phyloP scores from a whole-genome alignment of 1,284 basidiomycete species.

The Macrocystidia cucumis region DNA sequence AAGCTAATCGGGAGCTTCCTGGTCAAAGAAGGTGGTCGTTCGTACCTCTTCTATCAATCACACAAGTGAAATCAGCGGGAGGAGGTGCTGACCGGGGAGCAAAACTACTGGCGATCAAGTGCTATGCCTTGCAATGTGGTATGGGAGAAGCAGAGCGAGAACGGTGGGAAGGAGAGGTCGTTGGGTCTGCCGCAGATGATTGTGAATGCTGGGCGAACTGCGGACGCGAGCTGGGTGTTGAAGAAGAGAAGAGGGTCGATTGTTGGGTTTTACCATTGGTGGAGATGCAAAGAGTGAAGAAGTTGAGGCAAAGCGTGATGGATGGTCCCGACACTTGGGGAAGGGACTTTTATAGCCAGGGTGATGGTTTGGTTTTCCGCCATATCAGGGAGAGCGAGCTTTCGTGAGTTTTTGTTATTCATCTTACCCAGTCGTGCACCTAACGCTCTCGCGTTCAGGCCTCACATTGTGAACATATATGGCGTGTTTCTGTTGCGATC shows the following conservation, averaged over 20 bases:
- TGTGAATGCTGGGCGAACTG: constrained; percentile 21
- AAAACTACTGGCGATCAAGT: constrained; percentile 67
- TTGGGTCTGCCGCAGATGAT: constrained; percentile 47
- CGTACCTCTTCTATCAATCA: constrained; percentile 47
- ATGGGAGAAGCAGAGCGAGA: constrained; percentile 74
- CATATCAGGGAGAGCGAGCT: no score
- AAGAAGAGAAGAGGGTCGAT: constrained; percentile 34
- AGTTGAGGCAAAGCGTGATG: constrained; percentile 42
- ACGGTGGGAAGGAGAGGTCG: constrained; percentile 49
- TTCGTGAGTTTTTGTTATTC: no score
- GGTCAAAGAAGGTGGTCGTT: constrained; percentile 58
- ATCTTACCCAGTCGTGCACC: no score
- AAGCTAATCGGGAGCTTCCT: constrained; percentile 65
- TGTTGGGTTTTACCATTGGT: constrained; percentile 74
- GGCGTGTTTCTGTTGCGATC: constrained; percentile 55
- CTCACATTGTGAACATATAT: constrained; percentile 49
- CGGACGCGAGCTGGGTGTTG: constrained; percentile 10
- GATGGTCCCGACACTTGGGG: no score
- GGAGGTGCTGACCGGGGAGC: constrained; percentile 60
- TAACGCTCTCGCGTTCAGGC: constrained; percentile 35
- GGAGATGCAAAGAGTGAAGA: constrained; percentile 58
- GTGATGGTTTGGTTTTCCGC: no score
- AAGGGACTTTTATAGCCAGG: no score
- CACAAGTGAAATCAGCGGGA: constrained; percentile 38
- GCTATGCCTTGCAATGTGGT: constrained; percentile 66